Base-by-base conservation (phyloP, 2,329 filamentous ascomycete genomes). In the Fusarium sororula region DNA sequence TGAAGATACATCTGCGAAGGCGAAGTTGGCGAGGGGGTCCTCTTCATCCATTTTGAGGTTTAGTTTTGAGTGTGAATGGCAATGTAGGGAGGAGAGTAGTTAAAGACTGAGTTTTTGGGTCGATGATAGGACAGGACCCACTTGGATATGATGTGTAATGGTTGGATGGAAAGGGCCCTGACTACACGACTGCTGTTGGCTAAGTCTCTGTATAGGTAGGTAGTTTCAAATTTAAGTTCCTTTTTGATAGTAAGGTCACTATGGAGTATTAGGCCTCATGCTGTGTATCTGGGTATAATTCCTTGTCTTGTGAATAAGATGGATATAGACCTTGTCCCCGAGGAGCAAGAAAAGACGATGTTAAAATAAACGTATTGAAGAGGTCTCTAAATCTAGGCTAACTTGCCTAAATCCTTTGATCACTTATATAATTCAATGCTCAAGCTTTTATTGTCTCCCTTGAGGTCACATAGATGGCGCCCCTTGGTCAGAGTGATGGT, bases 1-100 rank as follows among this genome's bases (percentile, higher is more conserved):
- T 12, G 77, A 79, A 56, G 82, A 82, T n/a, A 78, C 78, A 38
- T 83, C 81, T 20, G 79, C 80, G 41, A 82, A 42, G 48, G 81
- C 48, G 26, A 82, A 81, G 61, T 78, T 80, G 63, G 80, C 73
- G 41, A 82, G 76, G 17, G 73, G 77, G 44, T 77, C 75, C 67
- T 78, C 77, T 57, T 80, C 75, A 48, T 81, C 78, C 80, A 80
- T 81, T 53, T 55, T 70, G 18, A 10, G n/a, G 13, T 63, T 35
- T n/a, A 8, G 18, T 28, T n/a, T 30, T 37, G 35, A 14, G 10
- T 39, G 42, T 26, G 48, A 39, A 44, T n/a, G 45, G 39, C 8
- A 38, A 55, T 42, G 39, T 28, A 20, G 32, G 30, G n/a, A 22
- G 11, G 39, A 32, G 28, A 37, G 30, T 35, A 24, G 24, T 24